Evolutionary conservation across 495 filamentous ascomycete genomes (phyloP).

Genomic region (Aspergillus bertholletiae): DNA sequence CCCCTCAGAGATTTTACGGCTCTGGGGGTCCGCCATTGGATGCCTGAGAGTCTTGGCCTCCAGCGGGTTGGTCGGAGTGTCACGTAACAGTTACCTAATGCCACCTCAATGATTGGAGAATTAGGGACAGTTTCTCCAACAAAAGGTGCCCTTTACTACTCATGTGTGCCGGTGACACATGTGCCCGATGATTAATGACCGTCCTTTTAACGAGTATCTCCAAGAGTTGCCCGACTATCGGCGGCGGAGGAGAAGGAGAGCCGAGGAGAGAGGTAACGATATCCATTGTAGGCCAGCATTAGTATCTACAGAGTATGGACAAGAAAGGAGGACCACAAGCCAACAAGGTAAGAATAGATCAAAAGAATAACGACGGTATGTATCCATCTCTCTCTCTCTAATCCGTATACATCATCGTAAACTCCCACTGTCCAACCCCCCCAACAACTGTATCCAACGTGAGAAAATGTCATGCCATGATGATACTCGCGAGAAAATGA

Average conservation of each 20-base stretch:
- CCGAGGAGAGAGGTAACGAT: neutral
- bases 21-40: neutral
- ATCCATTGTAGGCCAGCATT: neutral
- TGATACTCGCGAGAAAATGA: neutral
- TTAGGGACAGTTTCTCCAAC: no score
- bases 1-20: neutral
- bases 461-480: neutral
- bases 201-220: neutral
- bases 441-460: neutral
- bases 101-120: neutral
- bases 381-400: no score
- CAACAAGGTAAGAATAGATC: neutral
- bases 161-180: neutral
- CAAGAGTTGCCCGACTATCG: no score
- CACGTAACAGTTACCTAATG: constrained; percentile 11
- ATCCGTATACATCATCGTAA: no score
- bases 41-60: neutral
- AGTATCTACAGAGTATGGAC: neutral
- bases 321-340: neutral
- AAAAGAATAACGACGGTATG: no score
- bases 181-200: neutral
- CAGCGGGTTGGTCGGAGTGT: neutral
- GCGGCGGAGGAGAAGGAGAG: neutral
- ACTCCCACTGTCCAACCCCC: no score
- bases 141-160: no score